Percentiles rank a stretch among this genome's conserved stretches.
Conservation (phyloP, 441 rosid genomes). For the Sinapis alba region DNA sequence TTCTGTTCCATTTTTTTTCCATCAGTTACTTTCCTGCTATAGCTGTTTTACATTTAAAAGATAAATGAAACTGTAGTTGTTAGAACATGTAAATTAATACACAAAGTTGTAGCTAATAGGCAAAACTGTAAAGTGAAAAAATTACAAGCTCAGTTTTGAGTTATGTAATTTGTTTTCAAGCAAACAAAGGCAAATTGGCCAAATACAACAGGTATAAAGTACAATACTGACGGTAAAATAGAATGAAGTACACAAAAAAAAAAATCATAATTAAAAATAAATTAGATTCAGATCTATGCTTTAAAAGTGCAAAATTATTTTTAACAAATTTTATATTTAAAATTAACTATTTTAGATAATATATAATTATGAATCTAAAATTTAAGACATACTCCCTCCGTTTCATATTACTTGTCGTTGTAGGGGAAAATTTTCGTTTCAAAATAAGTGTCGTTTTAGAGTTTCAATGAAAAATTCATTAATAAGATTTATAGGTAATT, state of each 20-base stretch:
- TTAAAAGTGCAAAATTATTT: no score
- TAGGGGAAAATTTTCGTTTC: no score
- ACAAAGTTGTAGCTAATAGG: not conserved
- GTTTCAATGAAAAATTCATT: no score
- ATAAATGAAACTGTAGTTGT: not conserved
- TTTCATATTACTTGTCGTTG: no score
- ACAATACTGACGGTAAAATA: not conserved
- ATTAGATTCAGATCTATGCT: not conserved
- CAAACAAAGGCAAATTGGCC: not conserved
- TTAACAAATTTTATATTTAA: no score
- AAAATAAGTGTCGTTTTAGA: no score
- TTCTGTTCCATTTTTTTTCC: not conserved
- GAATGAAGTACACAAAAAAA: conserved; percentile 16
- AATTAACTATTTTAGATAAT: no score
- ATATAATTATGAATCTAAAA: no score
- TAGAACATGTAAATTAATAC: not conserved
- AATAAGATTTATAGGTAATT: no score
- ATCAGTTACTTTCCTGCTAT: not conserved
- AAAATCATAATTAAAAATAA: not conserved
- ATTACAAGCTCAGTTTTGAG: not conserved
- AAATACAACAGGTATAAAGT: conserved; percentile 2
- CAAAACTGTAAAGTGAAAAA: not conserved
- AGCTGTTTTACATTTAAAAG: not conserved
- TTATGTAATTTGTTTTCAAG: not conserved
- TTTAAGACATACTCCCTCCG: not conserved